A percentile compares a stretch with the other conserved stretches of the same genome.
Evolutionary conservation across 345 rosid genomes (phyloP).

Genomic region (Ceriops tagal): DNA sequence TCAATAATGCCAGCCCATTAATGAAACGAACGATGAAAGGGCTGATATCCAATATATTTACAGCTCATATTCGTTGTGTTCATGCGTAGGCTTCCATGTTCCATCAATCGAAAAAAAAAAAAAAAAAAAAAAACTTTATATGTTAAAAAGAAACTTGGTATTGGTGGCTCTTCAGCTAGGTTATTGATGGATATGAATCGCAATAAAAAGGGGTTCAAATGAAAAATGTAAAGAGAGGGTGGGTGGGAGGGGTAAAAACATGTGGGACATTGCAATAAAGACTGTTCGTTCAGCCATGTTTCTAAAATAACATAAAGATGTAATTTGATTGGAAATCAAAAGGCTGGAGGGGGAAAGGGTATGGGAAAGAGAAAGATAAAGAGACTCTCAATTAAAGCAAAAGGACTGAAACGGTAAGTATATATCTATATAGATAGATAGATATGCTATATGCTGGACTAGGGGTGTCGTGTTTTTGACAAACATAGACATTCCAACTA

Average conservation of each 20-base stretch:
- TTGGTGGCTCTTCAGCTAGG: too few species aligned
- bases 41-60: too few species aligned
- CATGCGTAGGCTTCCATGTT: too few species aligned
- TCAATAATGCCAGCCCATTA: too few species aligned
- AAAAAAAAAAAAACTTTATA: too few species aligned
- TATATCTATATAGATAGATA: too few species aligned
- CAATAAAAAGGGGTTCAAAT: background rate
- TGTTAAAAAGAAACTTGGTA: too few species aligned
- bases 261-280: slow-evolving; percentile 18
- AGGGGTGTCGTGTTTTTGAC: background rate
- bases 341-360: slow-evolving; percentile 19
- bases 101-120: too few species aligned
- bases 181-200: too few species aligned
- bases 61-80: too few species aligned
- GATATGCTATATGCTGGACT: background rate
- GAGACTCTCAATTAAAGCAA: slow-evolving; percentile 14
- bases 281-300: slow-evolving; percentile 11
- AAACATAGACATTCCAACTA: too few species aligned
- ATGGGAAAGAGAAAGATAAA: slow-evolving; percentile 17
- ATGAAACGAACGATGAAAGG: too few species aligned
- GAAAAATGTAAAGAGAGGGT: background rate
- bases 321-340: slow-evolving; percentile 35
- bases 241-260: background rate
- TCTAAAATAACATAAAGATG: slow-evolving; percentile 13
- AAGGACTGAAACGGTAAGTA: background rate